A percentile compares a stretch with the other conserved stretches of the same genome.
Evolutionary conservation across 2,329 filamentous ascomycete genomes (phyloP).

Genomic region (Trichoderma atroviride): DNA sequence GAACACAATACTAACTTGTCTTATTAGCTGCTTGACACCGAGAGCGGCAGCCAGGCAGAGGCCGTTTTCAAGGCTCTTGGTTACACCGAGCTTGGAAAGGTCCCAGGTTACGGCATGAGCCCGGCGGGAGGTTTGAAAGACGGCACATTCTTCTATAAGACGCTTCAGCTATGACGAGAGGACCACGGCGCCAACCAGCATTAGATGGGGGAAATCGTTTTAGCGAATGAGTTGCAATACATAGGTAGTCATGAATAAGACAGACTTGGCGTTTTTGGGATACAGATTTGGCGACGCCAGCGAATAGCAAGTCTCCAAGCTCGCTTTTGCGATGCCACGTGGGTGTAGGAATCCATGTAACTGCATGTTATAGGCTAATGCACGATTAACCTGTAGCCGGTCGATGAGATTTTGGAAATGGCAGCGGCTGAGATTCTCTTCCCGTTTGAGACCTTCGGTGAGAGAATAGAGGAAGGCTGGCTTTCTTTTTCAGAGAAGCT

Average conservation of each 20-base stretch:
- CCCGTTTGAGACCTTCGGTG: not conserved
- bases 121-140: slow-evolving; percentile 53
- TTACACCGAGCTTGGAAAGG: slow-evolving; percentile 57
- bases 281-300: not conserved
- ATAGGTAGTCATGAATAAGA: not conserved
- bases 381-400: slow-evolving; percentile 6
- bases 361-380: slow-evolving; percentile 14
- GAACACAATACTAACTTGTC: not conserved
- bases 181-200: not conserved
- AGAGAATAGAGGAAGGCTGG: not conserved
- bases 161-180: slow-evolving; percentile 40
- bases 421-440: not conserved
- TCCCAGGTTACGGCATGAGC: slow-evolving; percentile 57
- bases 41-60: slow-evolving; percentile 56
- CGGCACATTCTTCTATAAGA: slow-evolving; percentile 63
- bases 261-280: not conserved
- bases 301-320: slow-evolving; percentile 5
- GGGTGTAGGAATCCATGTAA: not conserved
- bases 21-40: slow-evolving; percentile 54
- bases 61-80: slow-evolving; percentile 58
- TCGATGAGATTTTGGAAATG: not conserved
- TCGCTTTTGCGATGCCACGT: slow-evolving; percentile 15
- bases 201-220: not conserved
- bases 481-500: not conserved
- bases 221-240: not conserved